Evolutionary conservation across 805 yeast genomes (phyloP), one percentile per base, ranked within the genome.

Genomic region (Lachancea dasiensis): DNA sequence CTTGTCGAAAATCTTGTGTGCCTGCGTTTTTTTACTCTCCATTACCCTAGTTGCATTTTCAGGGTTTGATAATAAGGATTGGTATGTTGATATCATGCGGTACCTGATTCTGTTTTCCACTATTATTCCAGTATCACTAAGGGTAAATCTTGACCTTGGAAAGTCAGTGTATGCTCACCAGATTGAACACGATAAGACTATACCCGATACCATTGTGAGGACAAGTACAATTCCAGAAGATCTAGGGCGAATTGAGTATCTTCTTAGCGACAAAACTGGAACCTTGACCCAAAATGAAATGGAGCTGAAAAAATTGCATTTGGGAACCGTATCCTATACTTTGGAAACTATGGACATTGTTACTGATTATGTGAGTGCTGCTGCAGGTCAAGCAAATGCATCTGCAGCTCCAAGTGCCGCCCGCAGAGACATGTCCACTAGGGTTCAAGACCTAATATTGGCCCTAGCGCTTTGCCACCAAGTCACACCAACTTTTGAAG

Each of bases 151-250:
- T 27, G 99, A 92, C 60, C 73, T 92, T 54, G 98, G 96, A 7
- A 92, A 92, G 60, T 81, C 95, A 0, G 97, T 92, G 2, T 92
- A 92, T 56, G 96, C 97, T 1, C 79, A 85, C 43, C 96, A 92
- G 58, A 92, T 94, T 45, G 95, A 92, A 58, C 87, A 85, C 44
- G 99, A 92, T 58, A 47, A 57, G 11, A 70, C 78, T 3, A 92
- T 92, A 14, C 80, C 86, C 2, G 86, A 79, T 6, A 89, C 97
- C 0, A 77, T 94, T 36, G 99, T 94, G 4, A 77, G 99, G 56
- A 92, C 98, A 1, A 86, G 96, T 40, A 94, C 98, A 0, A 92
- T 92, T 31, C 98, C 98, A 1, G 99, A 92, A 61, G 99, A 92
- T 63, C 68, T 92, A 46, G 99, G 99, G 19, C 72, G 99, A 49